Conservation (phyloP, 164 flowering plant genomes). For the Buxus sempervirens region DNA sequence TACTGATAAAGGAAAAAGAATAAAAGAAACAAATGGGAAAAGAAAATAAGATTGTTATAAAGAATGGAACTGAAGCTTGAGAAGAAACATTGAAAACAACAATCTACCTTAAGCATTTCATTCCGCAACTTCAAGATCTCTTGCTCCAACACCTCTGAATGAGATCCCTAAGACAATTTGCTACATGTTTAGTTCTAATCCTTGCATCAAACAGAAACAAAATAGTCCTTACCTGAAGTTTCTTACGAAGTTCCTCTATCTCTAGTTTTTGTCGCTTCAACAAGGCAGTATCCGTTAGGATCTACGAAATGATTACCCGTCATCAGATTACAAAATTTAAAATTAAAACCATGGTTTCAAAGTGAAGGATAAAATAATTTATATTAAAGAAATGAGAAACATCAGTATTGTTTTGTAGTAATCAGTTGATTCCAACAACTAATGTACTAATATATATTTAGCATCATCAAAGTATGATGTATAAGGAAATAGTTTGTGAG, state of each 20-base stretch:
- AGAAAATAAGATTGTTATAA: background rate
- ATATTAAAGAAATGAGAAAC: background rate
- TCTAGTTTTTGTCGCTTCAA: conserved; percentile 88
- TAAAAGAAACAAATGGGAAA: background rate
- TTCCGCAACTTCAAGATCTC: conserved; percentile 84
- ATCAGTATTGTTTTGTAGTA: background rate
- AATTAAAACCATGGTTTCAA: background rate
- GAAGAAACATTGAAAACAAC: conserved; percentile 2
- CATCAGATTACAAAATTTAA: conserved; percentile 9
- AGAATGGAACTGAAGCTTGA: background rate
- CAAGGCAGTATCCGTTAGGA: conserved; percentile 90
- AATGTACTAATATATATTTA: background rate
- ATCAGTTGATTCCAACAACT: background rate
- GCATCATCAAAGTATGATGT: background rate
- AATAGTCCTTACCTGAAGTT: conserved; percentile 67
- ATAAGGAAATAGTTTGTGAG: background rate
- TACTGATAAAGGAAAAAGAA: conserved; percentile 41
- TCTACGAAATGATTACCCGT: conserved; percentile 37
- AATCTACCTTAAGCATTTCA: conserved; percentile 81
- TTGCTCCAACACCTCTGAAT: conserved; percentile 79
- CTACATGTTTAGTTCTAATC: background rate
- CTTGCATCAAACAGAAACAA: conserved; percentile 4
- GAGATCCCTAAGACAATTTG: conserved; percentile 66
- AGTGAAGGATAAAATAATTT: background rate
- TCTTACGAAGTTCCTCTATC: conserved; percentile 81